Evolutionary conservation across 495 filamentous ascomycete species (phyloP).

Genomic region (Aspergillus funiculosus): DNA sequence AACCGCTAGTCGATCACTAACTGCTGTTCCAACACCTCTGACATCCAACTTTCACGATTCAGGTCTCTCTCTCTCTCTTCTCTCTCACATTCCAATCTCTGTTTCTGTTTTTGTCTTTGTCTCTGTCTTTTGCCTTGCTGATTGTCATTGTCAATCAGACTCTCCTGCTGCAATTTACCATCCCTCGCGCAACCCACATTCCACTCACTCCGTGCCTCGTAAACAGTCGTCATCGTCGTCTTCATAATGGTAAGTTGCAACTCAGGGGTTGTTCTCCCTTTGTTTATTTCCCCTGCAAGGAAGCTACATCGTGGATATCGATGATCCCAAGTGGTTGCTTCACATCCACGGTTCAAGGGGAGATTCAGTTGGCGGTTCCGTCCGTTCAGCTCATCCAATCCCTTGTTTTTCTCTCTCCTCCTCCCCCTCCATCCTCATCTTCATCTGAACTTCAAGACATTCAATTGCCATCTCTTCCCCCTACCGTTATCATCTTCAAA

Average conservation of each 20-base stretch:
- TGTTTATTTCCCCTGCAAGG: slow-evolving; percentile 2
- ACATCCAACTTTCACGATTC: slow-evolving; percentile 8
- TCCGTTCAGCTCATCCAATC: slow-evolving; percentile 3
- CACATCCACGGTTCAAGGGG: neutral
- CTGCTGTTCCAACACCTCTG: slow-evolving; percentile 7
- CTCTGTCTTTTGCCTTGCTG: neutral
- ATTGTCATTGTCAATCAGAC: neutral
- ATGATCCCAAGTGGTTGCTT: neutral
- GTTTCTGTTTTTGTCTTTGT: neutral
- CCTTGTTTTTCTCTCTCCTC: neutral
- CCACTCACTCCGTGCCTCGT: slow-evolving; percentile 1
- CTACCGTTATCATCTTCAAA: neutral
- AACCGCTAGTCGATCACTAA: slow-evolving; percentile 4
- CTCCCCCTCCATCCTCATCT: neutral
- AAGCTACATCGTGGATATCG: neutral
- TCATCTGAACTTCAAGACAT: too few species aligned
- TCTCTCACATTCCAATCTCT: slow-evolving; percentile 9
- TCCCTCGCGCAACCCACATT: slow-evolving; percentile 7
- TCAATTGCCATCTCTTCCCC: neutral
- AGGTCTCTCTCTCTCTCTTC: slow-evolving; percentile 5
- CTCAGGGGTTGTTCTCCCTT: slow-evolving; percentile 1
- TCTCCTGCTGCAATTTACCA: neutral
- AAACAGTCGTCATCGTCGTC: neutral
- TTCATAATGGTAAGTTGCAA: slow-evolving; percentile 13
- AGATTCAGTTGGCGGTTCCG: slow-evolving; percentile 1